Evolutionary conservation across 2,329 filamentous ascomycete species (phyloP).

Genomic region (Exophiala dermatitidis): DNA sequence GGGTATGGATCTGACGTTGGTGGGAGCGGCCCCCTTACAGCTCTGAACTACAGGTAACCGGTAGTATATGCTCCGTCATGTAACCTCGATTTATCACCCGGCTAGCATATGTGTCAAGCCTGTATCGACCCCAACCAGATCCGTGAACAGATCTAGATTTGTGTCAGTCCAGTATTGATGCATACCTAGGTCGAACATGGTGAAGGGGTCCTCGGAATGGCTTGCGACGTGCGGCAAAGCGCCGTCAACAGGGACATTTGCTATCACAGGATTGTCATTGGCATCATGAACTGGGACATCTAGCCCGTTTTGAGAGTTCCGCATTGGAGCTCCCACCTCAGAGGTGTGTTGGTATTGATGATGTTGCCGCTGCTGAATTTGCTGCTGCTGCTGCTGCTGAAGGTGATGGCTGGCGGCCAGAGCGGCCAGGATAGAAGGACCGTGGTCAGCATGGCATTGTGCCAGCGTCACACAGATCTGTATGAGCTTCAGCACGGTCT

Average conservation of each 20-base stretch:
- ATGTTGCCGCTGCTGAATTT: no score
- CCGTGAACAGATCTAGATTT: slow-evolving; percentile 21
- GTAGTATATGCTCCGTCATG: no score
- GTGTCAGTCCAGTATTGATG: slow-evolving; percentile 19
- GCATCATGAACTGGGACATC: neutral
- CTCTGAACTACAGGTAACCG: no score
- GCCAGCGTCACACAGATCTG: slow-evolving; percentile 22
- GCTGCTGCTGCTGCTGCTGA: neutral
- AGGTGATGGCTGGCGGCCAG: slow-evolving; percentile 9
- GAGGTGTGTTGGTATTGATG: no score
- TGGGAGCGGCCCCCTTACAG: no score
- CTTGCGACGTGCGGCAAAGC: no score
- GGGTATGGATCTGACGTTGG: no score
- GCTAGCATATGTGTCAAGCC: slow-evolving; percentile 18
- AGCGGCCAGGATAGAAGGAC: slow-evolving; percentile 12
- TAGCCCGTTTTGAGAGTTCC: neutral
- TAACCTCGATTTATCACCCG: slow-evolving; percentile 1
- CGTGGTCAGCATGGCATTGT: slow-evolving; percentile 14
- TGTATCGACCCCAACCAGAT: slow-evolving; percentile 15
- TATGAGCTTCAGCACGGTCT: slow-evolving; percentile 18
- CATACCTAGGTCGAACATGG: slow-evolving; percentile 16
- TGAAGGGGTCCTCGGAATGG: slow-evolving; percentile 28
- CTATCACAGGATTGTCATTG: no score
- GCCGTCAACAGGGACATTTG: no score
- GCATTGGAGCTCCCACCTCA: no score